Evolutionary conservation across 1,284 basidiomycete genomes (phyloP), one percentile per base, ranked within the genome.

Genomic region (Boletellus deceptivus): DNA sequence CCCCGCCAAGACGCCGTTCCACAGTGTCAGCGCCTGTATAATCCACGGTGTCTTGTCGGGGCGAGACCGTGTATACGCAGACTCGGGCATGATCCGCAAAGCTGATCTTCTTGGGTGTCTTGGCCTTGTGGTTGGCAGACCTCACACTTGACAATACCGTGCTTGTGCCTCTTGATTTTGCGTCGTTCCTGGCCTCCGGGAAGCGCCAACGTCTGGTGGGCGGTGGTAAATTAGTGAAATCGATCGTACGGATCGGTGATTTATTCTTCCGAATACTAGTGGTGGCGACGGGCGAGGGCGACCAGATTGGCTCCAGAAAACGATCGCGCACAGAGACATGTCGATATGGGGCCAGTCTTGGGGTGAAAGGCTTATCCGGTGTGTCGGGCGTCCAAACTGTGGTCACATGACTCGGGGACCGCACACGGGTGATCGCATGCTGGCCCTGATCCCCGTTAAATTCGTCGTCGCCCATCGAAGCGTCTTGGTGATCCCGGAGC

Each of bases 21-120:
- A 10, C 20, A 16, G 24, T 3, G 17, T 20, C n/a, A 13, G 20
- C 17, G 7, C 22, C 4, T 6, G 18, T 27, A 17, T 5, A 14
- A 1, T 40, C 45, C 35, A 47, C 40, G 38, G 14, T 10, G 31
- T 44, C 51, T 13, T 10, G 27, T 37, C 8, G 35, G 25, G 60
- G 61, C 11, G 63, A 65, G 39, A 56, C 34, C 27, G 6, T 27
- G 18, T 65, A 64, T n/a, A 68, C 58, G 9, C 58, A 39, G 40
- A 64, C 50, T 17, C 48, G 55, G 39, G 65, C 65, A 16, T 56
- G 62, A 31, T 63, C 36, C 29, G 65, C 65, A 40, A 64, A 64
- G 24, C 55, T 59, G 34, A 67, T 64, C 48, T 65, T 68, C 51
- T 61, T 64, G 16, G 54, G 65, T 2, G 58, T 54, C 54, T 63